phyloP scores from a whole-genome alignment of 768 basidiomycete genomes.

The Rhizopogon rudus region DNA sequence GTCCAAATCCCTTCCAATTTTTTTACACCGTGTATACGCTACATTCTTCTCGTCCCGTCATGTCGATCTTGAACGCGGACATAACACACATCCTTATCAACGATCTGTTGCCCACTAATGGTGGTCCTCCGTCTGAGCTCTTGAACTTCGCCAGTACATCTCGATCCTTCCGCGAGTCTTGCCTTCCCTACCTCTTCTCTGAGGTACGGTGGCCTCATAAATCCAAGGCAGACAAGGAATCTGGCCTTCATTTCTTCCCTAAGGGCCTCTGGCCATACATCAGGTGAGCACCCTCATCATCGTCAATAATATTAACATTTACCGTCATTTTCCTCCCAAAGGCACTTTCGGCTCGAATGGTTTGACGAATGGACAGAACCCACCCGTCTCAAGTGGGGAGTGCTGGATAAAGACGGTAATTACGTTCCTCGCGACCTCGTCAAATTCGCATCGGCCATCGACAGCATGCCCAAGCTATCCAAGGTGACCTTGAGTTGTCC shows the following conservation, averaged over 20 bases:
- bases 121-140: slow-evolving; percentile 8
- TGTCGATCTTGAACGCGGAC: slow-evolving; percentile 29
- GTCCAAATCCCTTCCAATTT: background rate
- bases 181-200: slow-evolving; percentile 27
- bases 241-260: slow-evolving; percentile 25
- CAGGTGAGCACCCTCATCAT: slow-evolving; percentile 13
- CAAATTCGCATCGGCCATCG: slow-evolving; percentile 18
- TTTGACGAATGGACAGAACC: slow-evolving; percentile 34
- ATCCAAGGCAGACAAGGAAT: slow-evolving; percentile 18
- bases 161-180: slow-evolving; percentile 22
- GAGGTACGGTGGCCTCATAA: slow-evolving; percentile 29
- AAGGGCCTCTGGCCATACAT: slow-evolving; percentile 24
- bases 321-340: slow-evolving; percentile 5
- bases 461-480: slow-evolving; percentile 25
- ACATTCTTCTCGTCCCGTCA: slow-evolving; percentile 5
- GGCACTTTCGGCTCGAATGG: slow-evolving; percentile 29
- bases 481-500: slow-evolving; percentile 25
- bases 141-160: slow-evolving; percentile 20
- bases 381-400: slow-evolving; percentile 27
- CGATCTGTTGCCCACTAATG: slow-evolving; percentile 14
- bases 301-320: no score
- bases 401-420: slow-evolving; percentile 26
- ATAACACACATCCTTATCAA: slow-evolving; percentile 29
- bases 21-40: slow-evolving; percentile 1
- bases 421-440: slow-evolving; percentile 26